These are phyloP conservation scores for Amborella trichopoda DNA, from an alignment of 164 flowering plant genomes.

Conservation along the genomic window DNA sequence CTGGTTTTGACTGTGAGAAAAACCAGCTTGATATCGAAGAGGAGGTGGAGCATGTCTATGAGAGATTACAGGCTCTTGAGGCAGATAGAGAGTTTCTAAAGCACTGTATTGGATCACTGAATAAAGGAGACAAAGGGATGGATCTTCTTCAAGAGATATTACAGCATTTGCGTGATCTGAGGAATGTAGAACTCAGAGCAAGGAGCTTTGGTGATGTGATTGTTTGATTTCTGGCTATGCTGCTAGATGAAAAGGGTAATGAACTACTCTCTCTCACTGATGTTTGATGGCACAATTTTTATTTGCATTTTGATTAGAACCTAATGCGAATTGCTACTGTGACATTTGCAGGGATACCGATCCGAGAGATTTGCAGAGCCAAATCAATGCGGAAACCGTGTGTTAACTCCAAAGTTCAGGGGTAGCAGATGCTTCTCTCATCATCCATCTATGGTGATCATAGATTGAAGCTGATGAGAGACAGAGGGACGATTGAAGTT, in stretches of 20 bases:
- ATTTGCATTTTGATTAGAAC: too few species aligned
- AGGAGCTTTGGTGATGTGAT: constrained; percentile 31
- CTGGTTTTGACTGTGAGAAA: constrained; percentile 18
- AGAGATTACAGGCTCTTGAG: constrained; percentile 82
- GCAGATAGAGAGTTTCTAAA: constrained; percentile 77
- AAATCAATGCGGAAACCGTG: too few species aligned
- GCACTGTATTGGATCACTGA: constrained; percentile 69
- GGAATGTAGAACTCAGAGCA: constrained; percentile 56
- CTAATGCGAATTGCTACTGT: too few species aligned
- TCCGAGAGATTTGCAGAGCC: too few species aligned
- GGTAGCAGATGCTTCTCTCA: too few species aligned
- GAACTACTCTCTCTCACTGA: too few species aligned
- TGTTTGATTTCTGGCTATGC: constrained; percentile 8
- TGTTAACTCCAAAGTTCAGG: too few species aligned
- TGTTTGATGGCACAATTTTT: too few species aligned
- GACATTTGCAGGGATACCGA: too few species aligned
- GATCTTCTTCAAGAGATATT: constrained; percentile 80
- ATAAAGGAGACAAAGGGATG: constrained; percentile 85
- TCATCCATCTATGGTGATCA: too few species aligned
- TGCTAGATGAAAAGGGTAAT: too few species aligned
- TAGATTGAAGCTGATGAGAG: too few species aligned
- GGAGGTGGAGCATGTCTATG: constrained; percentile 78
- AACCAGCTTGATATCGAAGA: constrained; percentile 47
- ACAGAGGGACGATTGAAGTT: constrained; percentile 3
- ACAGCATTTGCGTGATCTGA: constrained; percentile 74